Evolutionary conservation across 2,329 filamentous ascomycete species (phyloP), one percentile per base, ranked within the genome.

Genomic region (Paraphoma sp.): DNA sequence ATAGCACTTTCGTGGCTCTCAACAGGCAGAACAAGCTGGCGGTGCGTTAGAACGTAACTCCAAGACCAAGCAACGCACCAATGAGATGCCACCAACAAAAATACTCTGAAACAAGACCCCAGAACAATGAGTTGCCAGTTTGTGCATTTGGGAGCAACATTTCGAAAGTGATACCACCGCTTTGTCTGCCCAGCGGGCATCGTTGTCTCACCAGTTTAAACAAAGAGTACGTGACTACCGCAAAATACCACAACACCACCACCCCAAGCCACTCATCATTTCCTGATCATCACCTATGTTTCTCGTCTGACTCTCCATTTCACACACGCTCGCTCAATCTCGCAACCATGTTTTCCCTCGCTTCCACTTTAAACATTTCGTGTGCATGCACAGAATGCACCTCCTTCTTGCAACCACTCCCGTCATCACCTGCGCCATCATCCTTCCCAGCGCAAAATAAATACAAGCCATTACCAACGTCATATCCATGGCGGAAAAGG

Each of bases 371-470:
- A 3, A 63, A 59, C 30, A 60, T 67, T 11, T 54, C 53, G 2
- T 67, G 64, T 46, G 9, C 56, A 23, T 67, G 62, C 51, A 40
- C 31, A 16, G 50, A 63, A 40, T 67, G 60, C 53, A 51, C 33
- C 3, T 30, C 49, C 6, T 65, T 65, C 43, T 45, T 67, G 7
- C 53, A 31, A n/a, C 54, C 62, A 12, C 52, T 43, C n/a, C 52
- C 57, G 10, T 50, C 45, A 30, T 49, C 47, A 14, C 36, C 33
- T 12, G 38, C 50, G 18, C 42, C 42, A 12, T 41, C 31, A 29
- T 40, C 3, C 33, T 10, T 36, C 6, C 33, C 23, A 23, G 33
- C 9, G 10, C 9, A 36, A 36, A 36, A 36, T 3, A 36, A 36
- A 36, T 36, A 10, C 33, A 36, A 36, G 6, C 23, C 23, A 36